Base-by-base conservation (phyloP, 129 eudicot genomes). In the Ambrosia artemisiifolia region DNA sequence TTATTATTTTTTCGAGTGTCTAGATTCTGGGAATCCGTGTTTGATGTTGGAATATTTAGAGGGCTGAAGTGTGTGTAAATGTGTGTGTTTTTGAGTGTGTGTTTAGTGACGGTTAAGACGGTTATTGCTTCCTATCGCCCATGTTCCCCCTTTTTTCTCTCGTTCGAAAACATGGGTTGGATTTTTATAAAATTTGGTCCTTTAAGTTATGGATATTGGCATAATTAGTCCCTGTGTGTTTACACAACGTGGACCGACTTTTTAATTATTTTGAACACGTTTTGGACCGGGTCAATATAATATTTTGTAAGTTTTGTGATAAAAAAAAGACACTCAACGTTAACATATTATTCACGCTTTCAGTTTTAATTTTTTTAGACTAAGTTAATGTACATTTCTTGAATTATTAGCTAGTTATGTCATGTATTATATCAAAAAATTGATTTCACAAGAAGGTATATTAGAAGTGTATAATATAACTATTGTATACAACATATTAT, bases 51-150 rank as follows among this genome's bases (percentile, higher is more conserved):
- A 49, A 48, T 72, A 35, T 61, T 43, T 51, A 66, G 75, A 53
- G 49, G 65, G 64, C 49, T 54, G 17, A 18, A 17, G 34, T 46
- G 54, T 13, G 48, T 38, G 67, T 42, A 24, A 24, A 1, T 24
- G 24, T 6, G 67, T 42, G 76, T 57, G 60, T 71, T 73, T 62
- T 34, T 30, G 43, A 20, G 46, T 24, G 33, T 60, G 65, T 59
- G 63, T 50, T n/a, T n/a, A 63, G 84, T 80, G 76, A 63, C 84
- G 80, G 84, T 80, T 80, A 80, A 69, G 80, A 75, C 84, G 84
- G 84, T 80, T 75, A 75, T 35, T 80, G 46, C 79, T 55, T 55
- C 63, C 55, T 32, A 20, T 72, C 42, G 33, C 73, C 80, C 77
- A 54, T 34, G 50, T 51, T 67, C 69, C 76, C 84, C 73, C 79